Conservation (phyloP, 805 yeast species). For the Jamesozyma jinghongensis region DNA sequence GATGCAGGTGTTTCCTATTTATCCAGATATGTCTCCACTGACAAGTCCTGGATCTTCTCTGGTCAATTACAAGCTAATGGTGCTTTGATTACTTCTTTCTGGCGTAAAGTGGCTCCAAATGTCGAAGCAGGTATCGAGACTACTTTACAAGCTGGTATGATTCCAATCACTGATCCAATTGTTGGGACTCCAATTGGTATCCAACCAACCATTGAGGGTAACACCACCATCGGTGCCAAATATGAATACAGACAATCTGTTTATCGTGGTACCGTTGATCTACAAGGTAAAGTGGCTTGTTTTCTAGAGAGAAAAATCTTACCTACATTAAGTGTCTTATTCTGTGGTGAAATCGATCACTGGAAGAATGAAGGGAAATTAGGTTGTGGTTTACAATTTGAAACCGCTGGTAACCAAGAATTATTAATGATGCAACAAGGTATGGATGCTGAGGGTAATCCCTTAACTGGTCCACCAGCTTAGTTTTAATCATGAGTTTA, state of each 20-base stretch:
- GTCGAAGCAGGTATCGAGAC: slow-evolving; percentile 95
- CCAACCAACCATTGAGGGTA: slow-evolving; percentile 81
- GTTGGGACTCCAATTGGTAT: slow-evolving; percentile 73
- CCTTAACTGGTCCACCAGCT: slow-evolving; percentile 68
- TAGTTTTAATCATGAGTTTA: not conserved
- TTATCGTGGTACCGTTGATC: slow-evolving; percentile 90
- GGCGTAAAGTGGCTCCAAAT: slow-evolving; percentile 86
- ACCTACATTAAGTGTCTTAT: slow-evolving; percentile 81
- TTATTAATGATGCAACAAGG: slow-evolving; percentile 87
- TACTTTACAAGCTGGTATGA: slow-evolving; percentile 64
- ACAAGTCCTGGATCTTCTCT: slow-evolving; percentile 82
- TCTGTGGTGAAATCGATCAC: slow-evolving; percentile 92
- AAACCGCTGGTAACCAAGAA: slow-evolving; percentile 91
- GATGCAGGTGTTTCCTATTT: slow-evolving; percentile 86
- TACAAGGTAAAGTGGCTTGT: slow-evolving; percentile 82
- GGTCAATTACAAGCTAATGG: slow-evolving; percentile 94
- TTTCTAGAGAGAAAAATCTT: slow-evolving; percentile 88
- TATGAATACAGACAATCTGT: slow-evolving; percentile 95
- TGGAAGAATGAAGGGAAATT: slow-evolving; percentile 64
- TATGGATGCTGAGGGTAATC: slow-evolving; percentile 77
- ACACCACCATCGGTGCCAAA: slow-evolving; percentile 91
- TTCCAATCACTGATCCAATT: slow-evolving; percentile 65
- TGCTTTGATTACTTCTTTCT: slow-evolving; percentile 77
- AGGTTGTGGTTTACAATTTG: slow-evolving; percentile 93
- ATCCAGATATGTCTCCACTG: slow-evolving; percentile 68